These are phyloP conservation scores for Tylopilus plumbeoviolaceoides DNA, from an alignment of 768 basidiomycete species.

Conservation along the genomic window DNA sequence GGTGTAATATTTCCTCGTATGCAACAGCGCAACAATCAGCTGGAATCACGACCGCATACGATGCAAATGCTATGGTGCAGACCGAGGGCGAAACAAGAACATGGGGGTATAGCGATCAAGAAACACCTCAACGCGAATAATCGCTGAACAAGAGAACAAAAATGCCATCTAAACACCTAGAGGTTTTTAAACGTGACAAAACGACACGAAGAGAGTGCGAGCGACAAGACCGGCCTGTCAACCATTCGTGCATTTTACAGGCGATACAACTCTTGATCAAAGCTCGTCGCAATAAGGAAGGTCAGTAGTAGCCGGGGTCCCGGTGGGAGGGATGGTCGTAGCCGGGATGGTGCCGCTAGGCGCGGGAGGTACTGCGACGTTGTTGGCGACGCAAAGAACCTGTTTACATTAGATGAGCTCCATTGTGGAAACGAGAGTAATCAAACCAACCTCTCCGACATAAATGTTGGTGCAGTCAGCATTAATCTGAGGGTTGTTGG, in stretches of 20 bases:
- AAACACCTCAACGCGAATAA: not conserved
- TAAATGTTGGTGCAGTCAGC: constrained; percentile 61
- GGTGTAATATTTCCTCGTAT: constrained; percentile 15
- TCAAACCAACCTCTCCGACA: constrained; percentile 59
- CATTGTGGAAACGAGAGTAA: not conserved
- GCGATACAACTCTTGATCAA: not conserved
- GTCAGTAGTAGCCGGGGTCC: constrained; percentile 27
- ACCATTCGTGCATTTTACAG: constrained; percentile 7
- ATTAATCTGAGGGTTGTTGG: constrained; percentile 76
- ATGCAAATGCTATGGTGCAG: constrained; percentile 3
- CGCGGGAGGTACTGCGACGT: constrained; percentile 40
- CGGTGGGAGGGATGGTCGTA: constrained; percentile 32
- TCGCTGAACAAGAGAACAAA: constrained; percentile 1
- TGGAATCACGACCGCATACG: constrained; percentile 26
- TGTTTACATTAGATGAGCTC: constrained; percentile 9
- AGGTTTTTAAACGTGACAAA: not conserved
- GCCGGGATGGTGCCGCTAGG: constrained; percentile 33
- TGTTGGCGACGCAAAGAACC: constrained; percentile 52
- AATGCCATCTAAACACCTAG: not conserved
- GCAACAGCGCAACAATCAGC: constrained; percentile 22
- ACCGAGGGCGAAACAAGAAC: not conserved
- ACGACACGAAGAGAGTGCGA: not conserved
- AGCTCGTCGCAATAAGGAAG: constrained; percentile 50
- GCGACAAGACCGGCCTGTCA: constrained; percentile 28
- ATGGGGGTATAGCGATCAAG: constrained; percentile 24